Evolutionary conservation across 108 stramenopile genomes (phyloP).

Genomic region (Licmophora abbreviata): DNA sequence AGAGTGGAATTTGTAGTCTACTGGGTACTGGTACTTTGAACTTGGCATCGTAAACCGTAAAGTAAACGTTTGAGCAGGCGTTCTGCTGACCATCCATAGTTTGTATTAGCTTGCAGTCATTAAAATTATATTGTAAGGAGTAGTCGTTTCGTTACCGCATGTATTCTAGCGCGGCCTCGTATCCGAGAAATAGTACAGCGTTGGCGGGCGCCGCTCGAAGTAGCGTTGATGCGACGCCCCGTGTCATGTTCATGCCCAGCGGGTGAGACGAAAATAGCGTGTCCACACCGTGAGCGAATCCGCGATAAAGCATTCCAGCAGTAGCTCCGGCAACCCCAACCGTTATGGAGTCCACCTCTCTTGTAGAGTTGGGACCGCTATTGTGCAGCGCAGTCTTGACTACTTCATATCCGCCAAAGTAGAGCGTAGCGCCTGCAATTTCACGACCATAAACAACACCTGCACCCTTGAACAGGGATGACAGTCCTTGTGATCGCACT

Average conservation of each 20-base stretch:
- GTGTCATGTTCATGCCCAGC: background rate
- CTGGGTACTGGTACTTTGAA: no score
- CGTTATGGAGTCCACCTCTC: background rate
- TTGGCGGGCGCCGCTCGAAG: conserved; percentile 28
- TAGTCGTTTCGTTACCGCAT: no score
- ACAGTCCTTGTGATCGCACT: background rate
- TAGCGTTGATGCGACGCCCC: background rate
- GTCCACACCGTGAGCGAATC: background rate
- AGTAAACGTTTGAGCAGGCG: no score
- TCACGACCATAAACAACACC: conserved; percentile 6
- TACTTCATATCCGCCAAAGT: conserved; percentile 25
- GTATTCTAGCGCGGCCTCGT: conserved; percentile 7
- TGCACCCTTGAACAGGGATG: background rate
- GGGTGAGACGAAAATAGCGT: background rate
- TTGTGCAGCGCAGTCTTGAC: background rate
- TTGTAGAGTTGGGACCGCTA: background rate
- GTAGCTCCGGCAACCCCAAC: conserved; percentile 18
- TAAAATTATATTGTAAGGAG: no score
- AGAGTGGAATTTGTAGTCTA: no score
- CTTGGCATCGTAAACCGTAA: no score
- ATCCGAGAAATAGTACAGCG: conserved; percentile 22
- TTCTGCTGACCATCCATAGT: no score
- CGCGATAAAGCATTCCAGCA: conserved; percentile 15
- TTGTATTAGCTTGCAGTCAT: no score
- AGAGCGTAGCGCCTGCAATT: conserved; percentile 10